Conservation (phyloP, 2,329 filamentous ascomycete genomes). For the Didymella arachidicola region DNA sequence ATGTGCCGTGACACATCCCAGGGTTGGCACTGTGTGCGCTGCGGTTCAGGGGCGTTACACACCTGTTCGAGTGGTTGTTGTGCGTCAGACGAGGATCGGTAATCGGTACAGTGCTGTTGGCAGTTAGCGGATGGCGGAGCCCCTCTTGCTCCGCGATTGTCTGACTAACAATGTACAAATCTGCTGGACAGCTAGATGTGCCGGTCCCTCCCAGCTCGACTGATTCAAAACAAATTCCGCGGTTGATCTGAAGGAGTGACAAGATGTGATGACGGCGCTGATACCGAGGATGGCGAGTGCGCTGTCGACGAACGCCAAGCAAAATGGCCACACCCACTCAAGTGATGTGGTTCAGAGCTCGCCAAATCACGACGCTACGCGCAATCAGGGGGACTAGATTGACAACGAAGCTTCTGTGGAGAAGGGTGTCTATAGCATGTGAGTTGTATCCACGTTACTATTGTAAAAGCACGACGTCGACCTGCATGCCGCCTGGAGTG, state of each 20-base stretch:
- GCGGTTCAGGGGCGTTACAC: conserved; percentile 33
- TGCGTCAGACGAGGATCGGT: conserved; percentile 34
- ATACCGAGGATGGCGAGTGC: conserved; percentile 42
- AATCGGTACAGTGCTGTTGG: conserved; percentile 38
- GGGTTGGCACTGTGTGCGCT: conserved; percentile 11
- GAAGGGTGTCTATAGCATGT: neutral
- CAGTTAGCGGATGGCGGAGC: conserved; percentile 45
- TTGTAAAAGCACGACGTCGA: conserved; percentile 39
- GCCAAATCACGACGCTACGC: conserved; percentile 33
- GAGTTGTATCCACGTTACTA: conserved; percentile 20
- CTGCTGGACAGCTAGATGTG: conserved; percentile 18
- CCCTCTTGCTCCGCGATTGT: conserved; percentile 39
- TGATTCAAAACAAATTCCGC: conserved; percentile 18
- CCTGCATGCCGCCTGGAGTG: conserved; percentile 37
- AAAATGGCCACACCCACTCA: conserved; percentile 26
- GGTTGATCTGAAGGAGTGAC: conserved; percentile 7
- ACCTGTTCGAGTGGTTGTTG: conserved; percentile 42
- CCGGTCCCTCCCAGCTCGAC: conserved; percentile 23
- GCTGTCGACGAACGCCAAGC: conserved; percentile 47
- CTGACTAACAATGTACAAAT: conserved; percentile 36
- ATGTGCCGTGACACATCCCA: conserved; percentile 4
- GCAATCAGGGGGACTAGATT: conserved; percentile 23
- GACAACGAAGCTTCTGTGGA: conserved; percentile 12
- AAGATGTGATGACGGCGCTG: conserved; percentile 18
- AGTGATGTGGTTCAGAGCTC: conserved; percentile 44